phyloP scores from a whole-genome alignment of 176 grass and related monocot species.

The Musa acuminata region DNA sequence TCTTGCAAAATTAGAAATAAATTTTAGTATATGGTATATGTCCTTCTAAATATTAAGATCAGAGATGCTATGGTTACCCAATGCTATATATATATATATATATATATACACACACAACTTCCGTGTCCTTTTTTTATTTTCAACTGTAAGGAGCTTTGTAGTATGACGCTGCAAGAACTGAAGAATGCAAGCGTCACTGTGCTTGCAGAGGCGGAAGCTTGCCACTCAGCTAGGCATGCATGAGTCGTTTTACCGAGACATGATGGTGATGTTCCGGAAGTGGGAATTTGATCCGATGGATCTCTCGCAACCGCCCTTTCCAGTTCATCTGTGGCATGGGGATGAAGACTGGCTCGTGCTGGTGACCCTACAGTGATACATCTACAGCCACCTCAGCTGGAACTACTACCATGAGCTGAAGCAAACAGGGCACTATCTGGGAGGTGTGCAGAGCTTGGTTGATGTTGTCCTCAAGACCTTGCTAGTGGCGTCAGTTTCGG shows the following conservation, averaged over 20 bases:
- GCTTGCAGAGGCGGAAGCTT: slow-evolving; percentile 34
- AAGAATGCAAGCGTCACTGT: neutral
- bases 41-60: no score
- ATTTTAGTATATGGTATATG: no score
- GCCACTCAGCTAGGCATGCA: slow-evolving; percentile 68
- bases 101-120: slow-evolving; percentile 19
- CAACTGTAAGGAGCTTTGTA: neutral
- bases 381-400: slow-evolving; percentile 56
- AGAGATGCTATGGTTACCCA: no score
- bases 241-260: slow-evolving; percentile 85
- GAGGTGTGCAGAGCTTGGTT: no score
- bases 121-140: neutral
- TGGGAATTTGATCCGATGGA: slow-evolving; percentile 95
- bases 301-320: slow-evolving; percentile 47
- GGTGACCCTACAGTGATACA: slow-evolving; percentile 67
- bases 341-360: slow-evolving; percentile 89
- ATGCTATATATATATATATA: no score
- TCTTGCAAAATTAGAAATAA: no score
- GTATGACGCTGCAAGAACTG: neutral
- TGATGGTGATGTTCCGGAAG: slow-evolving; percentile 85
- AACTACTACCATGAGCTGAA: slow-evolving; percentile 65
- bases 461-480: no score
- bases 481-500: no score
- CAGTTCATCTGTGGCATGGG: slow-evolving; percentile 83
- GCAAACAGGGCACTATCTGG: no score